Evolutionary conservation across 2,329 filamentous ascomycete species (phyloP).

Genomic region (Byssothecium circinans): DNA sequence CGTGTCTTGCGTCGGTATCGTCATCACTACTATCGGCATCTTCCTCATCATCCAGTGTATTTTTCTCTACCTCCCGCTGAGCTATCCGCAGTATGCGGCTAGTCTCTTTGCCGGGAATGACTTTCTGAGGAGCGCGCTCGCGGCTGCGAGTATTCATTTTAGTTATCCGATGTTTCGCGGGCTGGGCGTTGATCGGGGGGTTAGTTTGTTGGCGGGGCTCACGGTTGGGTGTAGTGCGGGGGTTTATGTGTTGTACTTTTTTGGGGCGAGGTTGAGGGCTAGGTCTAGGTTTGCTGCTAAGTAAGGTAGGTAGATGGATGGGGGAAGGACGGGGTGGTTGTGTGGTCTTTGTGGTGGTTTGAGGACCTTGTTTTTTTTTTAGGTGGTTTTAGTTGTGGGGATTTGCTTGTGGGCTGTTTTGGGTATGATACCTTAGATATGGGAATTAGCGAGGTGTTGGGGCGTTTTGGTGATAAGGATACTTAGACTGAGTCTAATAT

Average conservation of each 20-base stretch:
- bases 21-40: constrained; percentile 52
- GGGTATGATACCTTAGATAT: too few species aligned
- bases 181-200: constrained; percentile 61
- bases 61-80: constrained; percentile 66
- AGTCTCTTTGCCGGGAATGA: constrained; percentile 65
- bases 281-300: constrained; percentile 38
- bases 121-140: constrained; percentile 58
- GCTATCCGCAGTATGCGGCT: constrained; percentile 54
- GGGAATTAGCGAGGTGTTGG: too few species aligned
- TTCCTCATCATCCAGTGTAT: constrained; percentile 52
- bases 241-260: constrained; percentile 61
- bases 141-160: constrained; percentile 63
- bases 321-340: too few species aligned
- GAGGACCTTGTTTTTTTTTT: too few species aligned
- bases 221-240: constrained; percentile 52
- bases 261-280: constrained; percentile 32
- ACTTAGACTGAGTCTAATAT: too few species aligned
- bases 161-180: constrained; percentile 61
- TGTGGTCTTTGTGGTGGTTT: too few species aligned
- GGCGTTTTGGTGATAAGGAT: too few species aligned
- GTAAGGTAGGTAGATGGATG: too few species aligned
- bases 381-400: too few species aligned
- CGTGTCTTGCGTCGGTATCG: constrained; percentile 57
- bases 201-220: constrained; percentile 52
- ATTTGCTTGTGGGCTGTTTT: too few species aligned